phyloP scores from a whole-genome alignment of 1,284 basidiomycete species.

The Heterobasidion irregulare region DNA sequence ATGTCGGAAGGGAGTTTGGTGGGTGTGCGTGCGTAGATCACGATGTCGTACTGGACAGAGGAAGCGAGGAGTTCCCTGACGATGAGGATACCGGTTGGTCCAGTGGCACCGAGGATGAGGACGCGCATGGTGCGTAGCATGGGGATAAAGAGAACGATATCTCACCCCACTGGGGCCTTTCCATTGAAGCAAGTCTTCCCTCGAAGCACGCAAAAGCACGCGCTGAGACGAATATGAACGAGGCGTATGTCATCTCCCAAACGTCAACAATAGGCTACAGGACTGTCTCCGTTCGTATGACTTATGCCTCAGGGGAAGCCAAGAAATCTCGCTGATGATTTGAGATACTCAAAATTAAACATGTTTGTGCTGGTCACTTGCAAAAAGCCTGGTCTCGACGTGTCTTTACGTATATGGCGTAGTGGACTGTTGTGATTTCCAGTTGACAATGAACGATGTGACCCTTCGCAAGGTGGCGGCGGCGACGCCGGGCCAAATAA shows the following conservation, averaged over 20 bases:
- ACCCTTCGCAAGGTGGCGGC: too few relatives aligned
- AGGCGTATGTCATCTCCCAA: neutral
- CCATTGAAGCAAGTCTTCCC: too few relatives aligned
- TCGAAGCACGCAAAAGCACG: too few relatives aligned
- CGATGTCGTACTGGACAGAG: conserved; percentile 30
- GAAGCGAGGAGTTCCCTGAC: conserved; percentile 40
- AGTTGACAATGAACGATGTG: too few relatives aligned
- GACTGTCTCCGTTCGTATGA: neutral
- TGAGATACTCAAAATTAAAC: too few relatives aligned
- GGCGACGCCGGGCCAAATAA: too few relatives aligned
- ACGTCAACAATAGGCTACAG: neutral
- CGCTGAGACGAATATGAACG: neutral
- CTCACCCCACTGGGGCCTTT: neutral
- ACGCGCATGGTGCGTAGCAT: conserved; percentile 16
- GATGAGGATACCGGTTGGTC: conserved; percentile 44
- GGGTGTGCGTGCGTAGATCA: conserved; percentile 55
- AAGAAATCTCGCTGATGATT: too few relatives aligned
- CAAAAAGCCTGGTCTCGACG: too few relatives aligned
- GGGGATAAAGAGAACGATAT: neutral
- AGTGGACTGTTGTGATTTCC: too few relatives aligned
- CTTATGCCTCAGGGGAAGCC: neutral
- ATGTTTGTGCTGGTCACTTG: too few relatives aligned
- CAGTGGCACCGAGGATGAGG: conserved; percentile 45
- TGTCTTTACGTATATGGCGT: too few relatives aligned
- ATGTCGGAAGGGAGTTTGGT: conserved; percentile 50